These are phyloP conservation scores for Xenoacremonium recifei DNA, from an alignment of 2,329 filamentous ascomycete species.

Conservation along the genomic window DNA sequence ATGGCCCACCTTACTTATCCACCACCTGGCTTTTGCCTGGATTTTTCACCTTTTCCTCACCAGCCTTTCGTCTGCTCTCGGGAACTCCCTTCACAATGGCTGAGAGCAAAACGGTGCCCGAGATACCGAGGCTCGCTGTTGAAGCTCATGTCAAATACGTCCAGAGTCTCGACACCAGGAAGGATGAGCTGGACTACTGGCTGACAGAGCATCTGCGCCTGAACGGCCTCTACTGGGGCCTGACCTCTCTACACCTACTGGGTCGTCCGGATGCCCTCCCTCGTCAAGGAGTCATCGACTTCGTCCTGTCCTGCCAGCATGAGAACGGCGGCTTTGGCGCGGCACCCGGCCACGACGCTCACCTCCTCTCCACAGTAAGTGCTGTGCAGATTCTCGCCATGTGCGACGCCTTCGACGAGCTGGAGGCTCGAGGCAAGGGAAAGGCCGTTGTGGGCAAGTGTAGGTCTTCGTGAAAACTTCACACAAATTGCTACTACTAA, in stretches of 20 bases:
- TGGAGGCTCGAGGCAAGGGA: constrained; percentile 65
- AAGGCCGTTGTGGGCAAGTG: constrained; percentile 75
- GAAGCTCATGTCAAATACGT: constrained; percentile 84
- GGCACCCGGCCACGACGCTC: constrained; percentile 89
- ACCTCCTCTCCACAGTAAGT: constrained; percentile 95
- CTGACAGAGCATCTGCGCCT: constrained; percentile 94
- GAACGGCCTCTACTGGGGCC: constrained; percentile 95
- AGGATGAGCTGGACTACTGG: constrained; percentile 97
- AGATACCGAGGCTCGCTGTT: constrained; percentile 46
- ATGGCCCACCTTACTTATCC: too few species aligned
- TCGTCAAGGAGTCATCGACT: constrained; percentile 77
- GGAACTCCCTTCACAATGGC: constrained; percentile 27
- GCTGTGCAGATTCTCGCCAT: constrained; percentile 90
- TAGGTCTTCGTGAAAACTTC: constrained; percentile 46
- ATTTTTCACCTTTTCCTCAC: constrained; percentile 4
- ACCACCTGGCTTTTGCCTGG: too few species aligned
- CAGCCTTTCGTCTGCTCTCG: constrained; percentile 1
- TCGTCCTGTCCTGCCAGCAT: constrained; percentile 93
- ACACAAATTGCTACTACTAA: constrained; percentile 20
- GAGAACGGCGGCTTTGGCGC: constrained; percentile 89
- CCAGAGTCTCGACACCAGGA: constrained; percentile 84
- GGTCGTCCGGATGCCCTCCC: constrained; percentile 78
- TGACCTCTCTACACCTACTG: constrained; percentile 84
- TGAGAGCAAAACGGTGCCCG: constrained; percentile 24
- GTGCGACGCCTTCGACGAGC: constrained; percentile 78